Evolutionary conservation across 1,284 basidiomycete genomes (phyloP).

Genomic region (Blastosporella zonata): DNA sequence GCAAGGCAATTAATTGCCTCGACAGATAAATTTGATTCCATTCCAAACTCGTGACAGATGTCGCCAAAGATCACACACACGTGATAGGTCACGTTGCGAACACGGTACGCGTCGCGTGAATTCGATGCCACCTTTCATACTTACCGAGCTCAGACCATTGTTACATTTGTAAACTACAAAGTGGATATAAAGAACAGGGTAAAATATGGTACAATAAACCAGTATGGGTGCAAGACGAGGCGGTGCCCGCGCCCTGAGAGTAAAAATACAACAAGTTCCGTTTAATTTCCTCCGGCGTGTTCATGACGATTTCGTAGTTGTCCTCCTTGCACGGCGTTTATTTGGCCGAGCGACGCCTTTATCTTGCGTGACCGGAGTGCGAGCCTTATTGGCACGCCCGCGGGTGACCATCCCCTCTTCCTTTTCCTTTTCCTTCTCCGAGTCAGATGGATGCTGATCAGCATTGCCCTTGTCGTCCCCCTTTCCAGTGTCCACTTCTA

Average conservation of each 20-base stretch:
- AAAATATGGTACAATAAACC: constrained; percentile 12
- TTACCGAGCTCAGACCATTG: background rate
- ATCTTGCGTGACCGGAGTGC: constrained; percentile 4
- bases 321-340: constrained; percentile 14
- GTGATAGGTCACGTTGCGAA: constrained; percentile 20
- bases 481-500: constrained; percentile 21
- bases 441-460: constrained; percentile 18
- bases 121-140: background rate
- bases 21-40: background rate
- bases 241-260: constrained; percentile 7
- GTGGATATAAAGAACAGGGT: background rate
- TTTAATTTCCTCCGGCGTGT: background rate
- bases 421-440: constrained; percentile 19
- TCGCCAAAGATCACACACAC: constrained; percentile 24
- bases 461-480: constrained; percentile 19
- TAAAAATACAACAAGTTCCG: constrained; percentile 11
- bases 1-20: background rate
- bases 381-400: constrained; percentile 28
- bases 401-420: constrained; percentile 35
- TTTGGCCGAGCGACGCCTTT: constrained; percentile 6
- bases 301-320: constrained; percentile 15
- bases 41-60: constrained; percentile 9
- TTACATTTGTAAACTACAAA: constrained; percentile 7
- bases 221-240: constrained; percentile 1
- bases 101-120: constrained; percentile 11